A percentile compares a stretch with the other conserved stretches of the same genome.
Evolutionary conservation across 2,329 filamentous ascomycete species (phyloP).

Genomic region (Colletotrichum kahawae): DNA sequence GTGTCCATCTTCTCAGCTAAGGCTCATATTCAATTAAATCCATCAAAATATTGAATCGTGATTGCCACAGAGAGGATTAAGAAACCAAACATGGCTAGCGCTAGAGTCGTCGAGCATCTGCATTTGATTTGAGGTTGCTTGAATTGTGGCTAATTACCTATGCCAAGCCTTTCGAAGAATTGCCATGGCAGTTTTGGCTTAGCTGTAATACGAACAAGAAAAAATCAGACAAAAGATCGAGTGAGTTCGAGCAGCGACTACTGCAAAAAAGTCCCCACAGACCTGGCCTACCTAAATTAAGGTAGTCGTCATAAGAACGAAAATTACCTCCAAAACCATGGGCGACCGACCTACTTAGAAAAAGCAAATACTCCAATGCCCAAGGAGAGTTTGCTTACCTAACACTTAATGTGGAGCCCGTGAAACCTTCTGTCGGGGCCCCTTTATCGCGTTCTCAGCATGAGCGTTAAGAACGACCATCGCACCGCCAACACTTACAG

Average conservation of each 20-base stretch:
- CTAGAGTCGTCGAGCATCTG: background rate
- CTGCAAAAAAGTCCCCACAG: fast-evolving
- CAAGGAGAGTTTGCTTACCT: fast-evolving
- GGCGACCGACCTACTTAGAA: background rate
- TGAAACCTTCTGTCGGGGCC: background rate
- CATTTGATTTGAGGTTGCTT: too few species aligned
- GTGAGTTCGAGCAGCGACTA: background rate
- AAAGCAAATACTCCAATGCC: background rate
- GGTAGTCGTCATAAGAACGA: too few species aligned
- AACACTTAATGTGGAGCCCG: fast-evolving
- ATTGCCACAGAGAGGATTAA: background rate
- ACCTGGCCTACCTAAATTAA: background rate
- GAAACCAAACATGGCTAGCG: too few species aligned
- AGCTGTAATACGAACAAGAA: background rate
- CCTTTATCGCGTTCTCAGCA: background rate
- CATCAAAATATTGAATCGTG: fast-evolving
- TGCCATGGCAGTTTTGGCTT: background rate
- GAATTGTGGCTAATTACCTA: background rate
- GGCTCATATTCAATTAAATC: background rate
- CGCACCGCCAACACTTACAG: background rate
- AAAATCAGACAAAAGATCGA: too few species aligned
- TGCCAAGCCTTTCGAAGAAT: background rate
- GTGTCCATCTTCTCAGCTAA: background rate
- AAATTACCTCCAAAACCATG: background rate
- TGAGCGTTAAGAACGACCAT: background rate